A percentile compares a stretch with the other conserved stretches of the same genome.
These are phyloP conservation scores for Kernera saxatilis DNA, from an alignment of 345 rosid species.

Conservation along the genomic window DNA sequence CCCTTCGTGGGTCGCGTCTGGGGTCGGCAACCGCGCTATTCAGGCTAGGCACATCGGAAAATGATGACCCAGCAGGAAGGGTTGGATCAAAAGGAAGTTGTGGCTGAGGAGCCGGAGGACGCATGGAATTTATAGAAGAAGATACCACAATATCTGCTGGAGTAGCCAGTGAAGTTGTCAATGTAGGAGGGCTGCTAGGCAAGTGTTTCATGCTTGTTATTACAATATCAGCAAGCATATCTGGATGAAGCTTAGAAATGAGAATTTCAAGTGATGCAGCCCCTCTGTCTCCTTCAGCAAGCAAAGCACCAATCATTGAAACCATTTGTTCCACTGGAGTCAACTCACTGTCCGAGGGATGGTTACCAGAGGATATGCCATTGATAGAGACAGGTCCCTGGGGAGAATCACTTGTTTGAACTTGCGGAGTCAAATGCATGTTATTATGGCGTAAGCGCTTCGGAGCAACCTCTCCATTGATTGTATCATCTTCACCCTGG, in stretches of 20 bases:
- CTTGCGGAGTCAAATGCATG: conserved; percentile 33
- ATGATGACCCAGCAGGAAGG: conserved; percentile 33
- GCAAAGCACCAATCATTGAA: conserved; percentile 96
- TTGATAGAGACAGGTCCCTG: conserved; percentile 49
- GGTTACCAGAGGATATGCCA: conserved; percentile 45
- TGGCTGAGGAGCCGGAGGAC: conserved; percentile 38
- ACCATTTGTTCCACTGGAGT: conserved; percentile 96
- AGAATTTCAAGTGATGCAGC: conserved; percentile 95
- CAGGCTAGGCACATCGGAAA: conserved; percentile 42
- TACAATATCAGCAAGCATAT: conserved; percentile 94
- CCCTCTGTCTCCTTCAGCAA: conserved; percentile 99
- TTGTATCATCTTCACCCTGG: conserved; percentile 53
- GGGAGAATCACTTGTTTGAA: conserved; percentile 44
- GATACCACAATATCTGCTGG: conserved; percentile 39
- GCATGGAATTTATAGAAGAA: conserved; percentile 40
- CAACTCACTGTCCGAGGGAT: conserved; percentile 55
- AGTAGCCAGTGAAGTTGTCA: conserved; percentile 45
- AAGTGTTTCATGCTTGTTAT: conserved; percentile 91
- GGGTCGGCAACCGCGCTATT: conserved; percentile 51
- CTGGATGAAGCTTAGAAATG: conserved; percentile 89
- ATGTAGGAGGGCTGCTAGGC: conserved; percentile 62
- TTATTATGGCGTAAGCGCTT: conserved; percentile 58
- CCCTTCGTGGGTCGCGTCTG: conserved; percentile 96
- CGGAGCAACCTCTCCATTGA: conserved; percentile 52
- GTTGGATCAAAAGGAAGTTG: conserved; percentile 40